Percentiles rank a stretch among this genome's conserved stretches.
phyloP scores from a whole-genome alignment of 257 asterid genomes.

The Solanum chilense region DNA sequence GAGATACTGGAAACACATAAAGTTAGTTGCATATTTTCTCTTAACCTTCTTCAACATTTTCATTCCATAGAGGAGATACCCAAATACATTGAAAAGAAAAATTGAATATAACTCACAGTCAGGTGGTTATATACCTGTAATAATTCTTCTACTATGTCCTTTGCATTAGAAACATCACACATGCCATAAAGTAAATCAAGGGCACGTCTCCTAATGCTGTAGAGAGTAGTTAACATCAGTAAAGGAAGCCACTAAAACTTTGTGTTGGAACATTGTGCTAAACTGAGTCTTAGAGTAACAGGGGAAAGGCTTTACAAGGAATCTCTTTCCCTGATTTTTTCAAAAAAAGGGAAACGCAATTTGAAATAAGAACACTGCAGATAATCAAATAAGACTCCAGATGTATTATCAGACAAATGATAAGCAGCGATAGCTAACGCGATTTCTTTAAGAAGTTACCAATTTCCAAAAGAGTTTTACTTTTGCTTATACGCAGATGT shows the following conservation, averaged over 20 bases:
- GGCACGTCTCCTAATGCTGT: slow-evolving; percentile 93
- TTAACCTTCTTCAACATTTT: not conserved
- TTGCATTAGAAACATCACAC: slow-evolving; percentile 97
- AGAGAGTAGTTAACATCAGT: slow-evolving; percentile 6
- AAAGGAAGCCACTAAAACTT: not conserved
- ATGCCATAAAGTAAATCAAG: slow-evolving; percentile 95
- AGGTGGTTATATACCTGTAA: slow-evolving; percentile 53
- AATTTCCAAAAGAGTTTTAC: not conserved
- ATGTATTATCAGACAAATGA: not conserved
- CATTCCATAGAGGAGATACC: not conserved
- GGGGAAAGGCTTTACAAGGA: not conserved
- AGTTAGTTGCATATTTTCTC: slow-evolving; percentile 7
- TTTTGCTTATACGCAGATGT: not conserved
- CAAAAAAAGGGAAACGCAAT: not conserved
- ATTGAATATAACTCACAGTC: not conserved
- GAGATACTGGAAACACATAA: slow-evolving; percentile 51
- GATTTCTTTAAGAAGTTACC: not conserved
- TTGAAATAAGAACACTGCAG: not conserved
- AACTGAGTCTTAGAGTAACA: not conserved
- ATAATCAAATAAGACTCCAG: not conserved
- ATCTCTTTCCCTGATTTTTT: not conserved
- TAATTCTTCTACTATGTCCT: slow-evolving; percentile 94
- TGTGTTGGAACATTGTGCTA: not conserved
- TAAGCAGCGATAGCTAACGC: not conserved
- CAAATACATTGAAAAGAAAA: not conserved